phyloP scores from a whole-genome alignment of 2,329 filamentous ascomycete genomes.

The Scorias spongiosa region DNA sequence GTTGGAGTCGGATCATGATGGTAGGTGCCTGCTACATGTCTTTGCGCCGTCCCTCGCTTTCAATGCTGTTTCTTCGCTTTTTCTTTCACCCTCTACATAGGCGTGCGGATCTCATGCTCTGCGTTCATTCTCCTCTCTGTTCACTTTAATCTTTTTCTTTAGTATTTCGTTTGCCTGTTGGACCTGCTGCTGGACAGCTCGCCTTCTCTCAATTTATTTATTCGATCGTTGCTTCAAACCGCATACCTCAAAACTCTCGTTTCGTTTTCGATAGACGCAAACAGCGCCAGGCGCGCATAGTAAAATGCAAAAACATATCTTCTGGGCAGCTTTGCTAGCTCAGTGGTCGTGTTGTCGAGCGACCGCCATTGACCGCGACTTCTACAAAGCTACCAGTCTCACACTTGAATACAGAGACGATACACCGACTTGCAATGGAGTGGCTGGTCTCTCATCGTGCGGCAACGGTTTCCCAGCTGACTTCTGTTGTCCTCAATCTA shows the following conservation, averaged over 20 bases:
- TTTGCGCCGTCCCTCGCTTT: neutral
- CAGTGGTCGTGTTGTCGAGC: neutral
- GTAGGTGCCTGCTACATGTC: too few species aligned
- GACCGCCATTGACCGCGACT: neutral
- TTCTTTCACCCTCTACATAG: neutral
- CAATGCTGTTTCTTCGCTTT: neutral
- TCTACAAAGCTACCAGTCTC: neutral
- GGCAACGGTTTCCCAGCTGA: constrained; percentile 39
- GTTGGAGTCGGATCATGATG: too few species aligned
- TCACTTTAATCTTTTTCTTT: neutral
- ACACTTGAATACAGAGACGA: constrained; percentile 1
- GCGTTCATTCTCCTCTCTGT: neutral
- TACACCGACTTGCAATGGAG: constrained; percentile 1
- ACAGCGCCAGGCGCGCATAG: neutral
- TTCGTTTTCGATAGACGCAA: too few species aligned
- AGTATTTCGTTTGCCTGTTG: neutral
- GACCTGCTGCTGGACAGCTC: neutral
- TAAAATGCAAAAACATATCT: neutral
- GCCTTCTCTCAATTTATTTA: too few species aligned
- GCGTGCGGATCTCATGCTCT: neutral
- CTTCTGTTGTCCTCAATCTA: constrained; percentile 49
- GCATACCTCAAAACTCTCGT: too few species aligned
- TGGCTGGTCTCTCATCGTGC: constrained; percentile 34
- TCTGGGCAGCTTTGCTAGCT: neutral
- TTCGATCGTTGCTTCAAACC: too few species aligned